Evolutionary conservation across 139 green algal species (phyloP), one percentile per base, ranked within the genome.

Genomic region (Pseudopediastrum boryanum): DNA sequence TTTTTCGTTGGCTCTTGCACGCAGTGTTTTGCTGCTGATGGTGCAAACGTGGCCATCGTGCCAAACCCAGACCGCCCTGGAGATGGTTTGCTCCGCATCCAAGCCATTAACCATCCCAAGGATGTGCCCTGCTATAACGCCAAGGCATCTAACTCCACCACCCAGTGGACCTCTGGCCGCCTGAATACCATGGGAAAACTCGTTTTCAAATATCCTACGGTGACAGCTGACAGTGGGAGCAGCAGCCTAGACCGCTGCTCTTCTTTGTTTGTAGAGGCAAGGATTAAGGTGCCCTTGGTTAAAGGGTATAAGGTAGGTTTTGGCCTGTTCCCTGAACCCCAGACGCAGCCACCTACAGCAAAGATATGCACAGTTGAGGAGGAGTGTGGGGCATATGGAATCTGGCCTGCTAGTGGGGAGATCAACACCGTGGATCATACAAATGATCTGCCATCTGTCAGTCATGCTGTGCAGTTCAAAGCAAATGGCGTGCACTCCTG

Each of bases 11-110:
- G 31, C 8, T 5, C 6, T n/a, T n/a, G n/a, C 58, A 7, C 41
- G 13, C 65, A 73, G 65, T 73, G 65, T 43, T 73, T 73, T 27
- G 56, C 65, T 21, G 29, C 65, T 58, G 38, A 73, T 5, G 9
- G 25, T 4, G 25, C 41, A 31, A 73, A 39, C n/a, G 41, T 73
- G 3, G 65, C 42, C 8, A 27, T 73, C 39, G 56, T 56, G 2
- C 65, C 36, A 35, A 43, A 73, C 4, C 19, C 65, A 19, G 43
- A 41, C 13, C 31, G 29, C 7, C 2, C 38, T 43, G 56, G 31
- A 9, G 56, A 56, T 43, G 41, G 25, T 31, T 41, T 59, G 4
- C 39, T 73, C 2, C 35, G 39, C 42, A 41, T 73, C 12, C 65
- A 73, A 12, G 65, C 65, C 4, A 9, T 73, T 3, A 59, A 73